Conservation (phyloP, 371 early-diverging fungal species). For the Mucor velutinosus region DNA sequence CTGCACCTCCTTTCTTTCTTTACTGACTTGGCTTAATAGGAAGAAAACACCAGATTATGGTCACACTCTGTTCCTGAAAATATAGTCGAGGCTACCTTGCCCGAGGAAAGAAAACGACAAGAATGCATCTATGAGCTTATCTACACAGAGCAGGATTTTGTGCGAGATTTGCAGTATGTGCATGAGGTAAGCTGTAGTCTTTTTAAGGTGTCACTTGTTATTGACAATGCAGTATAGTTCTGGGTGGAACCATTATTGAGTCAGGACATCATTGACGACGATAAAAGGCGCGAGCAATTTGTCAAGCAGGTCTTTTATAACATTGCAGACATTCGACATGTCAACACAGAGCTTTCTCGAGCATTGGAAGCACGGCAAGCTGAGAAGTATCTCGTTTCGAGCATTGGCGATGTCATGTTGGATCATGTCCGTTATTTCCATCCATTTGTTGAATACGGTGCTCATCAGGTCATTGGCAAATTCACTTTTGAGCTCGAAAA, state of each 20-base stretch:
- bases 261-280: conserved; percentile 33
- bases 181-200: conserved; percentile 57
- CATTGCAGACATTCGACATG: conserved; percentile 67
- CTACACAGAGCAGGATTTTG: conserved; percentile 86
- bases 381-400: conserved; percentile 66
- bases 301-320: conserved; percentile 84
- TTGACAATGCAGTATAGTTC: conserved; percentile 30
- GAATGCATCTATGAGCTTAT: conserved; percentile 91
- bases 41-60: conserved; percentile 43
- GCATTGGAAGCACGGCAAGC: conserved; percentile 75
- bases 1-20: not conserved
- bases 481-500: conserved; percentile 80
- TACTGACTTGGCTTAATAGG: conserved; percentile 12
- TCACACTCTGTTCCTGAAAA: conserved; percentile 62
- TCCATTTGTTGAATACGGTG: conserved; percentile 87
- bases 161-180: conserved; percentile 61
- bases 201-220: not conserved
- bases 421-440: conserved; percentile 62
- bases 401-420: conserved; percentile 85
- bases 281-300: conserved; percentile 55
- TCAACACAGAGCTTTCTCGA: conserved; percentile 69
- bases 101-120: conserved; percentile 82
- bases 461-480: conserved; percentile 83
- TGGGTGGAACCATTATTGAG: conserved; percentile 75
- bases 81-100: conserved; percentile 62